A percentile compares a stretch with the other conserved stretches of the same genome.
phyloP scores from a whole-genome alignment of 768 basidiomycete species.

The Asterophora parasitica region DNA sequence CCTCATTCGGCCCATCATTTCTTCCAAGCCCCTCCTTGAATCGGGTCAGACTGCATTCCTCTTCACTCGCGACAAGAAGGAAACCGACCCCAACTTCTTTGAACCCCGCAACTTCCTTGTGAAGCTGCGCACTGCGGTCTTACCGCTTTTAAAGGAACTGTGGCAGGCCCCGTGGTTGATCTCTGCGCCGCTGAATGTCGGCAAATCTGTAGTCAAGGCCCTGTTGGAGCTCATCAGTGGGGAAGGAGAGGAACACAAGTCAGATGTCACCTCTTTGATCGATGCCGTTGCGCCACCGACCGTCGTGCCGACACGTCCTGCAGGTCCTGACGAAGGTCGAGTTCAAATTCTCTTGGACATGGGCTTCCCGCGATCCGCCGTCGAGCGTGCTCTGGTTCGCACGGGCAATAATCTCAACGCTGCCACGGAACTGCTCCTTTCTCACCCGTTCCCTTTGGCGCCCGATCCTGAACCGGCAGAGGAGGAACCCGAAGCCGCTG shows the following conservation, averaged over 20 bases:
- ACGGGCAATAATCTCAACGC: constrained; percentile 85
- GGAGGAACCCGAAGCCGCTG: constrained; percentile 16
- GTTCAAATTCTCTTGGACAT: constrained; percentile 88
- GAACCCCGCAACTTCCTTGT: constrained; percentile 87
- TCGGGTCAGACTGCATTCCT: constrained; percentile 76
- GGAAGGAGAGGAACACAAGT: constrained; percentile 71
- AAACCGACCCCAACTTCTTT: constrained; percentile 74
- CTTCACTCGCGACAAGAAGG: constrained; percentile 71
- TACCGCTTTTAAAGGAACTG: constrained; percentile 62
- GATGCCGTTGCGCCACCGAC: constrained; percentile 26
- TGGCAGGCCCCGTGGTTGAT: constrained; percentile 87
- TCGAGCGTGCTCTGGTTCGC: constrained; percentile 76
- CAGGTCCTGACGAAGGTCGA: constrained; percentile 69
- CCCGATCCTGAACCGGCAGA: constrained; percentile 54
- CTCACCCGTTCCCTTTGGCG: constrained; percentile 74
- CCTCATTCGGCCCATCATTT: constrained; percentile 70
- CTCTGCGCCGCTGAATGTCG: constrained; percentile 67
- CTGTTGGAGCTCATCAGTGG: constrained; percentile 78
- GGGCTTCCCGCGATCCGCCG: constrained; percentile 92
- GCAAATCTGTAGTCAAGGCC: constrained; percentile 68
- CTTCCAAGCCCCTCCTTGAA: constrained; percentile 78
- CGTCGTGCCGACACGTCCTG: constrained; percentile 27
- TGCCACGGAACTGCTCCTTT: constrained; percentile 83
- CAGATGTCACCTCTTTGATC: constrained; percentile 28
- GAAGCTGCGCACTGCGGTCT: constrained; percentile 61